Percentiles rank a stretch among this genome's conserved stretches.
phyloP scores from a whole-genome alignment of 75 land plant species.

The Sequoia sempervirens region DNA sequence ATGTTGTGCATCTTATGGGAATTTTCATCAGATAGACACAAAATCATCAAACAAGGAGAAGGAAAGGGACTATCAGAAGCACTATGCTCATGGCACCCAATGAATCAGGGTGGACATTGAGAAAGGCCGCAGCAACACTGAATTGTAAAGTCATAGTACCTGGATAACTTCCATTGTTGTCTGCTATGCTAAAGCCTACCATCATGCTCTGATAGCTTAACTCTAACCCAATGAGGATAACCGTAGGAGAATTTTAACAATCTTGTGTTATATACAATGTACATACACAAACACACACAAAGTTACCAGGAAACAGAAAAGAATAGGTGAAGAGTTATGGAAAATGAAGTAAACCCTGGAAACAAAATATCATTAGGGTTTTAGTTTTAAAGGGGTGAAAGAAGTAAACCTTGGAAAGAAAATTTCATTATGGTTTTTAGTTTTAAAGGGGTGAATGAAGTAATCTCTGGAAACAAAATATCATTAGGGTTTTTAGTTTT shows the following conservation, averaged over 20 bases:
- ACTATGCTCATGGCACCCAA: not conserved
- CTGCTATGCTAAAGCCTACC: no score
- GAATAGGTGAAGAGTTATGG: no score
- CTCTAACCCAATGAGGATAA: no score
- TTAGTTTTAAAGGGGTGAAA: not conserved
- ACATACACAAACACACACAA: no score
- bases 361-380: not conserved
- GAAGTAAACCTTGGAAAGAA: no score
- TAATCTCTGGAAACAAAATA: not conserved
- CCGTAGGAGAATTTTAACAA: no score
- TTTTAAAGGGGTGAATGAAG: not conserved
- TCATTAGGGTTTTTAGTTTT: not conserved
- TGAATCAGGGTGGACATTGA: not conserved
- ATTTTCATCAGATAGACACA: not conserved
- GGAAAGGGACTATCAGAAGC: not conserved
- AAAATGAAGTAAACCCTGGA: not conserved
- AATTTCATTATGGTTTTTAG: not conserved
- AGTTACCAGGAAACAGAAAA: no score
- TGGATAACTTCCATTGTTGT: no score
- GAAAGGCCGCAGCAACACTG: not conserved
- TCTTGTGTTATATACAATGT: no score
- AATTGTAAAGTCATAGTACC: not conserved
- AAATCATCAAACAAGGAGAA: not conserved
- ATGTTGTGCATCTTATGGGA: not conserved
- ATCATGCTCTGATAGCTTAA: no score